Percentiles rank a stretch among this genome's conserved stretches.
Conservation (phyloP, 2,329 filamentous ascomycete species). For the Pyrenochaeta sp. region DNA sequence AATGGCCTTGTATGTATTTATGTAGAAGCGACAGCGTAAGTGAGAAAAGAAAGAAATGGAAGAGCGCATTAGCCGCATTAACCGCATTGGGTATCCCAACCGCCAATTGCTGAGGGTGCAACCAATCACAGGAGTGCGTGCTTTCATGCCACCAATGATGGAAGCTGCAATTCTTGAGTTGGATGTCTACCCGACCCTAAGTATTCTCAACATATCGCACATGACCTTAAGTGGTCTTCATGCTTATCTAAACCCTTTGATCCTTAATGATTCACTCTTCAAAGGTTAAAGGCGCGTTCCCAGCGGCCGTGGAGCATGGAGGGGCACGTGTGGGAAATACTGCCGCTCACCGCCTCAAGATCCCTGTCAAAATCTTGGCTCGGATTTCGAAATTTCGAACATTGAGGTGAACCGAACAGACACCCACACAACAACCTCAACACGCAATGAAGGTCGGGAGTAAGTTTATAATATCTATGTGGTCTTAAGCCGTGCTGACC, state of each 20-base stretch:
- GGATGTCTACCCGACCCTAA: neutral
- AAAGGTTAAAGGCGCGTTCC: neutral
- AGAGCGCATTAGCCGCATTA: conserved; percentile 18
- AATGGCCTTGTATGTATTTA: neutral
- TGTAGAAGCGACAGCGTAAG: neutral
- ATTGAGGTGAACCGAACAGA: conserved; percentile 12
- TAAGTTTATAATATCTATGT: conserved; percentile 31
- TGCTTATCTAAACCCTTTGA: neutral
- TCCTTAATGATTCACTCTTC: neutral
- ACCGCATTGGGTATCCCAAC: conserved; percentile 24
- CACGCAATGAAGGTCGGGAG: conserved; percentile 54
- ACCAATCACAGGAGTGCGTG: conserved; percentile 17
- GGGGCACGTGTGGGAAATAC: conserved; percentile 11
- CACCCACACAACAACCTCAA: conserved; percentile 21
- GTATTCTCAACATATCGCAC: neutral
- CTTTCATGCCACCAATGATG: neutral
- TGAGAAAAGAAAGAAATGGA: conserved; percentile 4
- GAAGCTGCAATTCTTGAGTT: neutral
- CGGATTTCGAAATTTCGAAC: conserved; percentile 37
- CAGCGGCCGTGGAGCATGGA: neutral
- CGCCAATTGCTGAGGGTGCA: conserved; percentile 13
- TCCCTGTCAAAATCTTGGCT: conserved; percentile 25
- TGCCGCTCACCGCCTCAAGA: conserved; percentile 17
- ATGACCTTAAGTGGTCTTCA: neutral
- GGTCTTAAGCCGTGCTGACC: conserved; percentile 10